Base-by-base conservation (phyloP, 1,139 yeast species). In the Suhomyces taliae region DNA sequence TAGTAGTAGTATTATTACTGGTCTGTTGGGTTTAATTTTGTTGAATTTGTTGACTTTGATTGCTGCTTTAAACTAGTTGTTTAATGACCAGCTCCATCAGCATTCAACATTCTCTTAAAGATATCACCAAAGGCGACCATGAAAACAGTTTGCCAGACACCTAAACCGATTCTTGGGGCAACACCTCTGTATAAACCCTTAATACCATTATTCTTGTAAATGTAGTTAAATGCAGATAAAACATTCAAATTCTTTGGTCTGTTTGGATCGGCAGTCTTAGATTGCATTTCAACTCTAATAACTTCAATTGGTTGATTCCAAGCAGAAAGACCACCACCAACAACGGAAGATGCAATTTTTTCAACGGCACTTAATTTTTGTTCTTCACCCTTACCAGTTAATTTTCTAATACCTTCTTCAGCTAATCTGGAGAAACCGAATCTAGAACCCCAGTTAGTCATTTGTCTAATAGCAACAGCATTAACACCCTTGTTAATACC, bases 301-400 rank as follows among this genome's bases (percentile, higher is more conserved):
- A 93, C 98, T 72, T 93, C 99, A 61, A 93, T 90, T 37, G 99
- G 99, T 72, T 93, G 99, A 71, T 93, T 93, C 98, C 99, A 93
- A 19, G 98, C 97, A 53, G 95, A 85, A 55, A 95, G 80, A 54
- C 97, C 97, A 72, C 99, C 99, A 79, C 98, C 99, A 54, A 93
- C 70, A 8, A 88, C 90, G 15, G 95, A 83, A n/a, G 96, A 89
- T 24, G 80, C 74, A 50, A 93, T 85, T 71, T 91, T 91, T 67
- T 93, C 98, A 36, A 73, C 61, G 1, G 95, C 88, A 52, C 74
- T 72, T 56, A 93, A 79, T 59, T 82, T 82, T 44, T 85, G 85
- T 49, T 77, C 77, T 40, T 80, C 78, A 27, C 72, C 68, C 69
- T 88, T 87, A 43, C 84, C 84, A 29, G 84, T 78, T 24, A 78